A percentile compares a stretch with the other conserved stretches of the same genome.
Conservation (phyloP, 148 eudicot species). For the Camellia lanceoleosa region DNA sequence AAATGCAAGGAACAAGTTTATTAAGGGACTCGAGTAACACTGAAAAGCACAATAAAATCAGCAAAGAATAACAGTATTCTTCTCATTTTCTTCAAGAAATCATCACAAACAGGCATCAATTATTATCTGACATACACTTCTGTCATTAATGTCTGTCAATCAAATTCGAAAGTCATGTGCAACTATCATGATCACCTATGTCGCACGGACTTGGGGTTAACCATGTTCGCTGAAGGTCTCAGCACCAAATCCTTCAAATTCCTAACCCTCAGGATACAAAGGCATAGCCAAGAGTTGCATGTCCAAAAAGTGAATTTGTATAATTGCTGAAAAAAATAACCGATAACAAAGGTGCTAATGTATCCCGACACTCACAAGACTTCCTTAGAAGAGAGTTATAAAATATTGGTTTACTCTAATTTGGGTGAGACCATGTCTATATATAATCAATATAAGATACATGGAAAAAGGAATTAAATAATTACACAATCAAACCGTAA, state of each 20-base stretch:
- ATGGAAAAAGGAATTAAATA: no score
- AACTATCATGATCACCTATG: background rate
- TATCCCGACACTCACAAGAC: background rate
- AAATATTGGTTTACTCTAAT: no score
- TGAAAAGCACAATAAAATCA: background rate
- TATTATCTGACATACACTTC: background rate
- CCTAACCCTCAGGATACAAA: background rate
- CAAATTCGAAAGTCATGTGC: background rate
- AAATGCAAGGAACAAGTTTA: background rate
- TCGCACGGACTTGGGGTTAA: no score
- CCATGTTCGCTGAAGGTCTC: constrained; percentile 1
- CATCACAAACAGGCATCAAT: background rate
- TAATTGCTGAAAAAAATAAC: background rate
- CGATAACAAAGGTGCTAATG: background rate
- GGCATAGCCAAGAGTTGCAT: background rate
- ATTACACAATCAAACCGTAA: no score
- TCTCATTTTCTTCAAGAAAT: constrained; percentile 4
- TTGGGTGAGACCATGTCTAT: no score
- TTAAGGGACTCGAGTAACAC: background rate
- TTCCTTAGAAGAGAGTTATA: background rate
- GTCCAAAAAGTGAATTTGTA: background rate
- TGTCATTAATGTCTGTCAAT: background rate
- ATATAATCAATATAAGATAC: no score
- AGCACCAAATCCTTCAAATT: background rate
- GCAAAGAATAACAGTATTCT: background rate